A percentile compares a stretch with the other conserved stretches of the same genome.
Conservation (phyloP, 2,329 filamentous ascomycete genomes). For the Colletotrichum horii region DNA sequence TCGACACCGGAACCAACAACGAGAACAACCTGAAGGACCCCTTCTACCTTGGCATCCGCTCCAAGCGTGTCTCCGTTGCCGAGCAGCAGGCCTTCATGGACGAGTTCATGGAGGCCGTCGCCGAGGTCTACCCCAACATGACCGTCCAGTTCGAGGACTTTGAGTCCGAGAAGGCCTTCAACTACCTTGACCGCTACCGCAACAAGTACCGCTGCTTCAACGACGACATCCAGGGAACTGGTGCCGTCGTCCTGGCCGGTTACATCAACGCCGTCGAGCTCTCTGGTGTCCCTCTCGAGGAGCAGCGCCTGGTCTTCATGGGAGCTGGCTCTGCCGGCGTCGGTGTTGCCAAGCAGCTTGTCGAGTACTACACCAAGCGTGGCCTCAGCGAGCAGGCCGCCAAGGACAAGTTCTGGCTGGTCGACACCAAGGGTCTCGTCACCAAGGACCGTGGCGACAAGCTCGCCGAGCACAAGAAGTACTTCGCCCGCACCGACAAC, state of each 20-base stretch:
- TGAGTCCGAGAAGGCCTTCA: slow-evolving; percentile 91
- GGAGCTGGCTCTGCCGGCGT: slow-evolving; percentile 95
- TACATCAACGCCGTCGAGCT: slow-evolving; percentile 79
- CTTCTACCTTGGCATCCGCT: slow-evolving; percentile 88
- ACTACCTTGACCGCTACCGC: slow-evolving; percentile 88
- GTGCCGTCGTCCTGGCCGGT: slow-evolving; percentile 87
- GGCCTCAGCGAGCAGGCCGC: slow-evolving; percentile 89
- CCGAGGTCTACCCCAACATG: slow-evolving; percentile 72
- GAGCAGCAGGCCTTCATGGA: slow-evolving; percentile 93
- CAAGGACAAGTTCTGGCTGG: slow-evolving; percentile 92
- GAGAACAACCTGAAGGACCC: slow-evolving; percentile 70
- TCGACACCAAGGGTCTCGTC: slow-evolving; percentile 95
- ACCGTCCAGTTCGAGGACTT: slow-evolving; percentile 96
- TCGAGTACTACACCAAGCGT: slow-evolving; percentile 94
- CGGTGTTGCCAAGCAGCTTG: slow-evolving; percentile 96
- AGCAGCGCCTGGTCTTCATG: slow-evolving; percentile 95
- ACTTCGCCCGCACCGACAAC: slow-evolving; percentile 71
- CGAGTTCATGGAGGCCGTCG: slow-evolving; percentile 92
- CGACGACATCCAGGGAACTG: slow-evolving; percentile 97
- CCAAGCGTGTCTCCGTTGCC: slow-evolving; percentile 77
- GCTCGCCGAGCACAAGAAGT: slow-evolving; percentile 87
- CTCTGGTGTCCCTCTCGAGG: slow-evolving; percentile 82
- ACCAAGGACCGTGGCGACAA: slow-evolving; percentile 92
- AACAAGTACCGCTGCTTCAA: slow-evolving; percentile 95
- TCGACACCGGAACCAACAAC: slow-evolving; percentile 71